Percentiles rank a stretch among this genome's conserved stretches.
phyloP scores from a whole-genome alignment of 805 yeast species.

The Metschnikowia gelsemii region DNA sequence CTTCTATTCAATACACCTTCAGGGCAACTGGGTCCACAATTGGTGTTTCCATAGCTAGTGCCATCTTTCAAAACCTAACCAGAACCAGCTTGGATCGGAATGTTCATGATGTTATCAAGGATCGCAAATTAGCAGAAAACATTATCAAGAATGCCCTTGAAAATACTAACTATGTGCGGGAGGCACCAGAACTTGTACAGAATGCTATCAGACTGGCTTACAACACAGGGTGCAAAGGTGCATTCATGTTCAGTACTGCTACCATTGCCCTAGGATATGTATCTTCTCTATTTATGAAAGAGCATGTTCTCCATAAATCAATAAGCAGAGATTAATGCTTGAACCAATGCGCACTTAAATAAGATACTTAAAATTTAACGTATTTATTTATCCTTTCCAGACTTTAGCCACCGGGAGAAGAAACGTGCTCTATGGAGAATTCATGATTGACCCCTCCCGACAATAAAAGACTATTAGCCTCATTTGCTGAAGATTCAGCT shows the following conservation, averaged over 20 bases:
- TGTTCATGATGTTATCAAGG: conserved; percentile 11
- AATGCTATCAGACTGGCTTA: conserved; percentile 51
- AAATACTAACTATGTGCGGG: conserved; percentile 51
- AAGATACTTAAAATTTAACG: neutral
- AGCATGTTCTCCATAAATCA: conserved; percentile 55
- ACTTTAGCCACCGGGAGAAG: neutral
- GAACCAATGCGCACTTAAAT: too few relatives aligned
- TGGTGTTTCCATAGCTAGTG: conserved; percentile 70
- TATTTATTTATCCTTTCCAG: neutral
- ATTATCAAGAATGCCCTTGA: conserved; percentile 55
- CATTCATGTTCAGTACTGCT: conserved; percentile 50
- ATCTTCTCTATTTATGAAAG: conserved; percentile 50
- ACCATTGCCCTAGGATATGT: conserved; percentile 41
- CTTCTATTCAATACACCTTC: conserved; percentile 87
- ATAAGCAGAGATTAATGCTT: conserved; percentile 44
- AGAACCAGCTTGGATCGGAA: conserved; percentile 20
- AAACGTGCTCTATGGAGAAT: conserved; percentile 9
- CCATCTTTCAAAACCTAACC: conserved; percentile 58
- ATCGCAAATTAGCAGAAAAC: conserved; percentile 35
- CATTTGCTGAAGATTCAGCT: neutral
- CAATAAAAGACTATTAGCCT: conserved; percentile 9
- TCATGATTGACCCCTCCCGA: conserved; percentile 22
- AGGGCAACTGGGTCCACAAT: conserved; percentile 84
- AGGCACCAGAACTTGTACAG: conserved; percentile 54
- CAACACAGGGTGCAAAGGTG: conserved; percentile 50